Evolutionary conservation across 2,329 filamentous ascomycete genomes (phyloP), one percentile per base, ranked within the genome.

Genomic region (Fusarium veterinarium): DNA sequence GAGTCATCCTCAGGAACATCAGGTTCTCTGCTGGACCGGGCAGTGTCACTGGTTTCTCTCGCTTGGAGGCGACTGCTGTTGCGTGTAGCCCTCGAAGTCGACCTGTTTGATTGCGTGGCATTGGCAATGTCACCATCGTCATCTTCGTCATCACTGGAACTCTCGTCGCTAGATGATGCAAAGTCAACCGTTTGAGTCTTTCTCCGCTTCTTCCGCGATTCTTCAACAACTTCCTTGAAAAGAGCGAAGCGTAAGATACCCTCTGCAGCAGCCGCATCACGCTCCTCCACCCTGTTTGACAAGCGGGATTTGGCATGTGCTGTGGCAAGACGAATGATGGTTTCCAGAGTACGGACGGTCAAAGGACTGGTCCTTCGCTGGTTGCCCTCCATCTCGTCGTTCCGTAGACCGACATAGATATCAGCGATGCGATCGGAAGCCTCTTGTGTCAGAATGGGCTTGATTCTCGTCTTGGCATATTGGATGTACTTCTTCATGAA

Each of bases 401-500:
- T 99, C 74, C 96, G 91, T 25, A 99, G 88, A 14, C 93, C 93
- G 40, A 97, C 96, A 80, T 98, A 99, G 20, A 95, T 93, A 37
- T 94, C 90, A 41, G 95, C 91, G 78, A 99, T 97, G 72, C 97
- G 93, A 76, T 98, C 94, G 16, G 95, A 94, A 10, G 96, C 95
- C 48, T 94, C 94, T 79, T 96, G 94, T 1, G 95, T 97, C 69
- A 99, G 86, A 44, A 97, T 86, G 0, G 96, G 96, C 88, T 95
- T 97, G 78, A 97, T 89, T 79, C 96, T 88, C 40, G 90, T 93
- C 85, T 99, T 99, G 73, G 96, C 95, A 81, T 99, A 99, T 80
- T 99, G 96, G 49, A 99, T 97, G 82, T 98, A 99, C 84, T 99
- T 99, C 86, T 99, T 99, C 86, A 99, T 95, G 83, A 99, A 99